phyloP scores from a whole-genome alignment of 2,329 filamentous ascomycete species.

The Penicillium sp. region DNA sequence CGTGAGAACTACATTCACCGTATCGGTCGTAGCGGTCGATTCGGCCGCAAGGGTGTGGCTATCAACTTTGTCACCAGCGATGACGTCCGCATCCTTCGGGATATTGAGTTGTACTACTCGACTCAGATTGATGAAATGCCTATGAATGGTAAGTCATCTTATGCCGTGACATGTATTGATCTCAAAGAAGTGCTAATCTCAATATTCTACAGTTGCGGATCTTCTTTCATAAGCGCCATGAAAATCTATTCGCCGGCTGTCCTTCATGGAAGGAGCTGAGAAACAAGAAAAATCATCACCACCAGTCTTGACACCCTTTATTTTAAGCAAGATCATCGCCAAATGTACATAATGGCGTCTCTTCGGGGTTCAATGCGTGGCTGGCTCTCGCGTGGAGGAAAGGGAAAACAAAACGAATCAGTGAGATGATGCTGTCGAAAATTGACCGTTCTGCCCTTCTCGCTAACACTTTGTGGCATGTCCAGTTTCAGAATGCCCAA shows the following conservation, averaged over 20 bases:
- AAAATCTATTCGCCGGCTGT: neutral
- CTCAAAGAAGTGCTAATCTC: constrained; percentile 20
- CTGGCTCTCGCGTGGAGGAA: constrained; percentile 45
- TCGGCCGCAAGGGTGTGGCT: constrained; percentile 99
- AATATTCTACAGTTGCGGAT: constrained; percentile 39
- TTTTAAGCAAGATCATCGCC: neutral
- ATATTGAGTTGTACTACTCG: constrained; percentile 99
- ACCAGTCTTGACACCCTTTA: neutral
- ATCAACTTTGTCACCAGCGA: constrained; percentile 99
- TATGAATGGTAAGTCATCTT: constrained; percentile 75
- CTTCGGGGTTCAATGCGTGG: constrained; percentile 16
- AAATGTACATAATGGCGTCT: constrained; percentile 3
- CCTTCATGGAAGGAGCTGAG: neutral
- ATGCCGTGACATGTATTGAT: neutral
- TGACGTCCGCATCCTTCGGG: constrained; percentile 99
- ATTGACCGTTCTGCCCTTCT: constrained; percentile 20
- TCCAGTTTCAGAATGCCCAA: constrained; percentile 27
- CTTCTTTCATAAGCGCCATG: constrained; percentile 42
- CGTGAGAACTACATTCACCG: constrained; percentile 99
- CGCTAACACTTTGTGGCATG: constrained; percentile 3
- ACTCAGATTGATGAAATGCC: constrained; percentile 99
- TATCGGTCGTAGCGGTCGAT: constrained; percentile 99
- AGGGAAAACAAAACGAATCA: constrained; percentile 37
- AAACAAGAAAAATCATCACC: neutral
- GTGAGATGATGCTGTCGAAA: constrained; percentile 25